phyloP scores from a whole-genome alignment of 352 stramenopile genomes.

The Globisporangium carolinianum region DNA sequence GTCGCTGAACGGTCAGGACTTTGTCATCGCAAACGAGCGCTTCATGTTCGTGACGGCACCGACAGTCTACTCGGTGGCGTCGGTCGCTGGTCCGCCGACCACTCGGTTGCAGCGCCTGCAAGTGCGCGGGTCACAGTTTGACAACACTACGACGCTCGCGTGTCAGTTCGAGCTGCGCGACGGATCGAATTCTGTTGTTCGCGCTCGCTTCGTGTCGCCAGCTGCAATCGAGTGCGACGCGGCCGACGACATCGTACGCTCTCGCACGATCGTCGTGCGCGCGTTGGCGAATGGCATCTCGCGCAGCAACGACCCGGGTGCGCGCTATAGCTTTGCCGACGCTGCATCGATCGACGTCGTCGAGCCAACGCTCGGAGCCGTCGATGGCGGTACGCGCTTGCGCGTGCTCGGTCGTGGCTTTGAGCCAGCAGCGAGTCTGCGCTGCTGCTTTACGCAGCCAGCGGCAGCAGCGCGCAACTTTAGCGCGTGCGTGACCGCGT shows the following conservation, averaged over 20 bases:
- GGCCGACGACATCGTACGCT: constrained; percentile 5
- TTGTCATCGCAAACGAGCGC: constrained; percentile 12
- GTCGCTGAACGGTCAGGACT: constrained; percentile 68
- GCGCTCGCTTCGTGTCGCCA: constrained; percentile 16
- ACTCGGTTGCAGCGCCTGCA: constrained; percentile 20
- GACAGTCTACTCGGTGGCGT: constrained; percentile 33
- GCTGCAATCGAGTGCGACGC: constrained; percentile 17
- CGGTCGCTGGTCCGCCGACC: constrained; percentile 19
- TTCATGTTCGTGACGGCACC: constrained; percentile 53
- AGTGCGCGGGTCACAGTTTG: constrained; percentile 24
- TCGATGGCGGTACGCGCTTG: constrained; percentile 18
- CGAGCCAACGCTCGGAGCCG: constrained; percentile 37
- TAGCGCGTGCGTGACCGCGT: constrained; percentile 15
- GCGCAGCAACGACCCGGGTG: constrained; percentile 10
- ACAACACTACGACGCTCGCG: constrained; percentile 12
- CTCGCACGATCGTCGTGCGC: constrained; percentile 15
- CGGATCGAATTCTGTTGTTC: background rate
- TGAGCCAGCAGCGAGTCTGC: constrained; percentile 18
- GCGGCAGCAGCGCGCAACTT: background rate
- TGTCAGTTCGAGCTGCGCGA: constrained; percentile 25
- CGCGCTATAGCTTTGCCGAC: constrained; percentile 29
- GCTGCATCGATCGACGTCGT: constrained; percentile 28
- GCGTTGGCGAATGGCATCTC: constrained; percentile 25
- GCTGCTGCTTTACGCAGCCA: constrained; percentile 46
- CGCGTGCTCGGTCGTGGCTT: constrained; percentile 45